Evolutionary conservation across 139 green algal genomes (phyloP).

Genomic region (Edaphochlamys debaryana): DNA sequence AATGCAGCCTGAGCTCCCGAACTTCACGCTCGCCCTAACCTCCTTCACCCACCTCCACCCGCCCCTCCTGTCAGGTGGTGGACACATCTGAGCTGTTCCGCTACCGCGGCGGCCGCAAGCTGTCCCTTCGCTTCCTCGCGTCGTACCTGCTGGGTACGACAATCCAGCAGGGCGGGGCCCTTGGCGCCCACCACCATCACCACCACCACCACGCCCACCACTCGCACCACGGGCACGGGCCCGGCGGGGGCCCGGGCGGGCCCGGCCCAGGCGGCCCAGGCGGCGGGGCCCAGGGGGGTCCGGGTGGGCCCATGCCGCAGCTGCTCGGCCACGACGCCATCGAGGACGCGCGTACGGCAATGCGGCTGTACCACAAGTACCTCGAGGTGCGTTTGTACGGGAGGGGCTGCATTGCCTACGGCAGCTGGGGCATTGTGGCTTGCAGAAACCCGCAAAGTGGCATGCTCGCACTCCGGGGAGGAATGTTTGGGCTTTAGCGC

Average conservation of each 20-base stretch:
- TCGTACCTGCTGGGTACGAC: constrained; percentile 83
- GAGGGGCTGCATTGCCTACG: background rate
- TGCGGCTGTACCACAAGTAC: constrained; percentile 88
- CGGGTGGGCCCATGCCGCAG: background rate
- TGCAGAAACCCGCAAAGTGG: too few species aligned
- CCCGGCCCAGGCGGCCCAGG: too few species aligned
- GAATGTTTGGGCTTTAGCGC: too few species aligned
- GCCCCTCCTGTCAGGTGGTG: constrained; percentile 69
- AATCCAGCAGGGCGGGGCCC: constrained; percentile 76
- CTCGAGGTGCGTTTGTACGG: constrained; percentile 52
- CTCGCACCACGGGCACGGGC: background rate
- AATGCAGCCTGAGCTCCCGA: too few species aligned
- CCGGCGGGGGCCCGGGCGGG: background rate
- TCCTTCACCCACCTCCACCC: background rate
- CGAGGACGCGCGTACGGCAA: constrained; percentile 92
- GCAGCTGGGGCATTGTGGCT: too few species aligned
- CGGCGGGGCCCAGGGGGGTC: too few species aligned
- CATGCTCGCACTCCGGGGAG: too few species aligned
- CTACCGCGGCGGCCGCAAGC: constrained; percentile 77
- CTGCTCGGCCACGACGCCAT: constrained; percentile 83
- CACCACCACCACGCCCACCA: background rate
- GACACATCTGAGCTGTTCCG: constrained; percentile 96
- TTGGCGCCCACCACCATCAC: too few species aligned
- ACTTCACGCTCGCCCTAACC: too few species aligned
- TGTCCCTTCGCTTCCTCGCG: constrained; percentile 93